Evolutionary conservation across 768 basidiomycete species (phyloP).

Genomic region (Trametes cinnabarina): DNA sequence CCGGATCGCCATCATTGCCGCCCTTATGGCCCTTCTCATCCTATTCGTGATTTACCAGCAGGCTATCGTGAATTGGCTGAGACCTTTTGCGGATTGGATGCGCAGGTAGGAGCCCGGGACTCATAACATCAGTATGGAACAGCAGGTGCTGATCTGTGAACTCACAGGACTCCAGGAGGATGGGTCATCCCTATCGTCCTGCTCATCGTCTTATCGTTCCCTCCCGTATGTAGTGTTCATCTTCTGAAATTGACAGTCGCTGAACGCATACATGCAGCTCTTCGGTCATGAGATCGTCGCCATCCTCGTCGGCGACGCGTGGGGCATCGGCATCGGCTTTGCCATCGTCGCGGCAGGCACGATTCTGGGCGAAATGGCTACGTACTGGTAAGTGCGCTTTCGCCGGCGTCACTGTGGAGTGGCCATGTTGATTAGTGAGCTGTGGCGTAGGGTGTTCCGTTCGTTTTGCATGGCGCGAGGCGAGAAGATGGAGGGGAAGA

Average conservation of each 20-base stretch:
- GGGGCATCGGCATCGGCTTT: constrained; percentile 85
- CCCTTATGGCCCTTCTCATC: constrained; percentile 33
- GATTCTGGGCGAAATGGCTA: constrained; percentile 79
- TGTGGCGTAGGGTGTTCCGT: constrained; percentile 67
- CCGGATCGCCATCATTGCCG: constrained; percentile 25
- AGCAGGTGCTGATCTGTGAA: neutral
- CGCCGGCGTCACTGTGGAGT: too few relatives aligned
- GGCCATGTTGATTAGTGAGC: too few relatives aligned
- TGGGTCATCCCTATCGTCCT: constrained; percentile 44
- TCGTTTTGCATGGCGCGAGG: constrained; percentile 72
- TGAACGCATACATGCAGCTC: too few relatives aligned
- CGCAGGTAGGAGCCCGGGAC: constrained; percentile 58
- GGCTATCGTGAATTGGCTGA: constrained; percentile 67
- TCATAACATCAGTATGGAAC: too few relatives aligned
- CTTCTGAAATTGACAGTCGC: neutral
- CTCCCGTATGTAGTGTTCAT: constrained; percentile 28
- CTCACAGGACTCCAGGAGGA: constrained; percentile 27
- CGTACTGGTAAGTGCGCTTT: constrained; percentile 57
- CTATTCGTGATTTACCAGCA: constrained; percentile 44
- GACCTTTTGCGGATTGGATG: constrained; percentile 62
- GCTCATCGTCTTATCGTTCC: constrained; percentile 40
- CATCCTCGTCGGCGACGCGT: constrained; percentile 82
- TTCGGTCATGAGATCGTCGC: constrained; percentile 93
- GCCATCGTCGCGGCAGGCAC: constrained; percentile 82
- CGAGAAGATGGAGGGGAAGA: constrained; percentile 52